Conservation (phyloP, 169 alveolate species). For the Babesia gibsoni region DNA sequence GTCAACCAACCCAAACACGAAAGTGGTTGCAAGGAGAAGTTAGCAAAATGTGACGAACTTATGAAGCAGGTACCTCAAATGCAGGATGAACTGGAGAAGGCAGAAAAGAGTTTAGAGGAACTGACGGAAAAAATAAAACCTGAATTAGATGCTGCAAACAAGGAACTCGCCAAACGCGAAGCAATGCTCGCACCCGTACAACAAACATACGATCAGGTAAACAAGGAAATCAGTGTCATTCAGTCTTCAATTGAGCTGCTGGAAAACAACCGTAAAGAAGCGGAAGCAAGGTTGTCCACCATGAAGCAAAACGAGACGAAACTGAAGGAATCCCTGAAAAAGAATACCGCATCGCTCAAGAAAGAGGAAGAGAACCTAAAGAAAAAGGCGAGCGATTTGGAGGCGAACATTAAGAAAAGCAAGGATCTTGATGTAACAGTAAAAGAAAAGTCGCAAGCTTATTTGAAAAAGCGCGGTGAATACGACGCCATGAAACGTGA, state of each 20-base stretch:
- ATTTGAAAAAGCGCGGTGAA: constrained; percentile 29
- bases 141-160: constrained; percentile 55
- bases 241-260: constrained; percentile 55
- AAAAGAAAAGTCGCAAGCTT: not conserved
- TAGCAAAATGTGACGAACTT: constrained; percentile 47
- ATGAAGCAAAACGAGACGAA: constrained; percentile 19
- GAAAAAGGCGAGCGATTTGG: constrained; percentile 6
- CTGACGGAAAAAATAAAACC: constrained; percentile 56
- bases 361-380: constrained; percentile 15
- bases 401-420: constrained; percentile 12
- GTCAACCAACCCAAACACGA: constrained; percentile 62
- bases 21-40: constrained; percentile 62
- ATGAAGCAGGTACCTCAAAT: constrained; percentile 62
- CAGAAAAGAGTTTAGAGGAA: constrained; percentile 68
- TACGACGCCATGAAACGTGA: constrained; percentile 64
- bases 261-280: constrained; percentile 45
- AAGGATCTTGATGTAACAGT: constrained; percentile 27
- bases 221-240: constrained; percentile 57
- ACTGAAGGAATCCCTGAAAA: constrained; percentile 34
- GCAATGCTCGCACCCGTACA: constrained; percentile 72
- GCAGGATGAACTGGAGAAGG: constrained; percentile 63
- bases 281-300: not conserved
- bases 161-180: constrained; percentile 61
- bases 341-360: constrained; percentile 30
- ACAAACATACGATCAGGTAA: constrained; percentile 52